Evolutionary conservation across 768 basidiomycete species (phyloP), one percentile per base, ranked within the genome.

Genomic region (Leucocoprinus leucothites): DNA sequence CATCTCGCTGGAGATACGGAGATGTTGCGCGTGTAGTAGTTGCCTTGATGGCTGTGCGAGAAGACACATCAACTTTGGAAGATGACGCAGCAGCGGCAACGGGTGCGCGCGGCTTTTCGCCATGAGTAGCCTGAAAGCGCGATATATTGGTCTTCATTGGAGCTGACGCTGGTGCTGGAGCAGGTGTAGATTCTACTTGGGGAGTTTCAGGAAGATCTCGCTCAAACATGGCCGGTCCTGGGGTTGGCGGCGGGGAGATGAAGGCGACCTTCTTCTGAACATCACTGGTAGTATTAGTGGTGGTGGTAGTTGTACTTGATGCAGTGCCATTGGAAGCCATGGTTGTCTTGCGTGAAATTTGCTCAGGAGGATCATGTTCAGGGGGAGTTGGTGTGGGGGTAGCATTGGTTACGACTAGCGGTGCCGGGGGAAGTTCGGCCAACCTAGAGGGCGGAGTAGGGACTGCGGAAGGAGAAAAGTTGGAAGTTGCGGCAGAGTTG

Each of bases 251-350:
- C 47, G 90, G 89, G 25, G 89, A 90, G 63, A 89, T 79, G 71
- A 94, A 94, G 24, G 90, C 91, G 43, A 94, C 91, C 72, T 91
- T 91, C 77, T 94, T 94, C 64, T 81, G 82, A 28, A 81, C 74
- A 60, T 87, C 86, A 58, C 68, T 68, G 45, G 67, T 57, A 21
- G 66, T 63, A 38, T 61, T 60, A 8, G 64, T 66, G 35, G 58
- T 63, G 24, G 65, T 53, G 42, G 59, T 61, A 7, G 66, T 64
- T 38, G 59, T 63, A 26, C 64, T 54, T 16, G 67, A 61, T 21
- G 48, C 7, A 36, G 55, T 56, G 18, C 31, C 61, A 56, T 51
- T n/a, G n/a, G n/a, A n/a, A n/a, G n/a, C n/a, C n/a, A n/a, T 53
- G 35, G 69, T 55, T 22, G 61, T 63, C 60, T 78, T 77, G 52